phyloP scores from a whole-genome alignment of 495 filamentous ascomycete genomes.

The Barbatosphaeria neglecta region DNA sequence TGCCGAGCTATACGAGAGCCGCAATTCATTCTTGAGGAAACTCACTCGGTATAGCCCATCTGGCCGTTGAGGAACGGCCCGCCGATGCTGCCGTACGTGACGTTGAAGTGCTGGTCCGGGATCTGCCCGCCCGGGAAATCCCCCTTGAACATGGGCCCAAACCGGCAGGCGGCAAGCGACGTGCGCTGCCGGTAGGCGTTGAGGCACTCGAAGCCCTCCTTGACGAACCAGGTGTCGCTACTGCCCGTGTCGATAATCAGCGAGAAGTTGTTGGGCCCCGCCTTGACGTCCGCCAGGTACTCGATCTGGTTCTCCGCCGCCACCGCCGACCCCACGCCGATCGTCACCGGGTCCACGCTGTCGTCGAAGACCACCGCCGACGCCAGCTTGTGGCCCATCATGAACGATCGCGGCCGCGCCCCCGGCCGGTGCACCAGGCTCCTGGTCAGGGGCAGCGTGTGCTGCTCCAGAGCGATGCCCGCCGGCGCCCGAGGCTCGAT shows the following conservation, averaged over 20 bases:
- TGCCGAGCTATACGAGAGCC: too few relatives aligned
- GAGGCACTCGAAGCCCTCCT: conserved; percentile 37
- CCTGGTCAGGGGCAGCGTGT: conserved; percentile 2
- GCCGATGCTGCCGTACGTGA: conserved; percentile 40
- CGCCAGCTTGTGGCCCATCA: background rate
- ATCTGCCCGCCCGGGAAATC: conserved; percentile 32
- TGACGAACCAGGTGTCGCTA: conserved; percentile 48
- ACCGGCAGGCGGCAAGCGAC: conserved; percentile 29
- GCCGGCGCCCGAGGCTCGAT: background rate
- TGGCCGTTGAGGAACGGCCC: conserved; percentile 41
- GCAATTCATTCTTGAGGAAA: background rate
- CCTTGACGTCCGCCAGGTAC: conserved; percentile 19
- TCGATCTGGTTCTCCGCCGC: conserved; percentile 13
- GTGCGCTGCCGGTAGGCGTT: conserved; percentile 12
- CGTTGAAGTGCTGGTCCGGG: conserved; percentile 38
- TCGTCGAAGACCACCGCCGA: background rate
- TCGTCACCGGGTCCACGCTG: background rate
- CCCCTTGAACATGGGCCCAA: conserved; percentile 29
- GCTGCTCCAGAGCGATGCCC: conserved; percentile 2
- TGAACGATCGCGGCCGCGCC: background rate
- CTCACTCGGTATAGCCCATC: conserved; percentile 39
- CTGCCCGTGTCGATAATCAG: conserved; percentile 50
- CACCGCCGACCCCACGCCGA: conserved; percentile 9
- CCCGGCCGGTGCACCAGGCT: conserved; percentile 1
- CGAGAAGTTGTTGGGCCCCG: conserved; percentile 31